Base-by-base conservation (phyloP, 306 rosid species). In the Morella rubra region DNA sequence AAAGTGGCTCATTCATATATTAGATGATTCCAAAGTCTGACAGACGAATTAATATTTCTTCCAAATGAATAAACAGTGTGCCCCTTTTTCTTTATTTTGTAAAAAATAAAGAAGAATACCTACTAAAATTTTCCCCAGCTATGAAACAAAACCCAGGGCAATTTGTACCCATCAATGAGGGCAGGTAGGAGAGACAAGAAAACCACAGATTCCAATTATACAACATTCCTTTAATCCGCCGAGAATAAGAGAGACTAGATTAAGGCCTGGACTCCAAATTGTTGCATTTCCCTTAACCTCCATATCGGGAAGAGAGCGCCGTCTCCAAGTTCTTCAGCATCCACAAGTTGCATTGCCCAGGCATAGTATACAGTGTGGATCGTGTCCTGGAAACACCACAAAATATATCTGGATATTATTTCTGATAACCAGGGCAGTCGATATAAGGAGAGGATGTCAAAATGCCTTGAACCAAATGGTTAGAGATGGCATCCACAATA, bases 301-400 rank as follows among this genome's bases (percentile, higher is more conserved):
- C 98, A 94, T 82, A 90, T 83, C 5, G 92, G 81, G 77, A 89
- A 89, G 65, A 84, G 76, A 42, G 84, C 93, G 74, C 89, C 95
- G 18, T 88, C 96, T 16, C 84, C 93, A 1, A 79, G 87, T 52
- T 94, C 95, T 84, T 92, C 92, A 41, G 81, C 85, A 15, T 92
- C 96, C 88, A 89, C 83, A 84, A 83, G 92, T 74, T 94, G 98
- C 86, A 91, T 89, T 2, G 98, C 96, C 98, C 98, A 95, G 0
- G 77, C 83, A 56, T 90, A 85, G 58, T 62, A 81, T 67, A 95
- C 95, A 7, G 92, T 90, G 86, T 92, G 98, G 80, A 95, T 90
- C 19, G 97, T 95, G 73, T 95, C 97, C 97, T 90, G 64, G 53
- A 27, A 52, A 71, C 61, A 32, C 44, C 76, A 56, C 62, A 1